Evolutionary conservation across 73 alveolate genomes (phyloP).

Genomic region (Blepharisma japonicum): DNA sequence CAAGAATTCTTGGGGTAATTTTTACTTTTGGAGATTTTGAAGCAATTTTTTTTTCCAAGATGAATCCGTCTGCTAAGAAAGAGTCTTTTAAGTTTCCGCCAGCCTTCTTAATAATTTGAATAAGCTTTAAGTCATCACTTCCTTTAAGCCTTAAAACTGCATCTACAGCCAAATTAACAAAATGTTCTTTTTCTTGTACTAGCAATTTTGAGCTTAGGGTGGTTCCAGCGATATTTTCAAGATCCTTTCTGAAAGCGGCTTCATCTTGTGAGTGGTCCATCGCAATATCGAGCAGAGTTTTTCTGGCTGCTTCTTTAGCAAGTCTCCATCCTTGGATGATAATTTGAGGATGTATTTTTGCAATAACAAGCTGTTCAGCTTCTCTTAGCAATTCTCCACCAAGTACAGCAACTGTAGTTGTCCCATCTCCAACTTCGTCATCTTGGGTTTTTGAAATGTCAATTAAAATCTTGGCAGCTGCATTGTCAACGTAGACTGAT

Average conservation of each 20-base stretch:
- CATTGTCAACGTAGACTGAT: constrained; percentile 90
- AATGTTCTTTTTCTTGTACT: constrained; percentile 85
- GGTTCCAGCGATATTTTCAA: constrained; percentile 89
- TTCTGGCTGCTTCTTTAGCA: constrained; percentile 91
- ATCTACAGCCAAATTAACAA: constrained; percentile 90
- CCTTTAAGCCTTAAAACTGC: constrained; percentile 96
- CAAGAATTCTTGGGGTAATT: constrained; percentile 83
- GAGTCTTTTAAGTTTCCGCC: constrained; percentile 94
- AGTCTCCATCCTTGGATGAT: constrained; percentile 90
- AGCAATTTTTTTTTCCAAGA: constrained; percentile 82
- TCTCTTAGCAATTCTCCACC: constrained; percentile 97
- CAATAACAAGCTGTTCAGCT: constrained; percentile 87
- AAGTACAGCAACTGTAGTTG: constrained; percentile 92
- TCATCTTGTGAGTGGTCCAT: constrained; percentile 69
- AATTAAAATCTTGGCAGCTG: constrained; percentile 95
- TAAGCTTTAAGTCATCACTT: constrained; percentile 80
- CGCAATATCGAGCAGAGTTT: constrained; percentile 64
- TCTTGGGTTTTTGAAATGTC: constrained; percentile 96
- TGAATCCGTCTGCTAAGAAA: constrained; percentile 93
- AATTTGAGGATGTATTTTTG: constrained; percentile 90
- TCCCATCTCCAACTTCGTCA: constrained; percentile 98
- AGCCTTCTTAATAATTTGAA: constrained; percentile 89
- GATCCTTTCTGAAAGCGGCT: constrained; percentile 76
- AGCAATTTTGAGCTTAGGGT: constrained; percentile 91
- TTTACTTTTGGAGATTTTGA: constrained; percentile 84